Base-by-base conservation (phyloP, 306 rosid species). In the Sindora glabra region DNA sequence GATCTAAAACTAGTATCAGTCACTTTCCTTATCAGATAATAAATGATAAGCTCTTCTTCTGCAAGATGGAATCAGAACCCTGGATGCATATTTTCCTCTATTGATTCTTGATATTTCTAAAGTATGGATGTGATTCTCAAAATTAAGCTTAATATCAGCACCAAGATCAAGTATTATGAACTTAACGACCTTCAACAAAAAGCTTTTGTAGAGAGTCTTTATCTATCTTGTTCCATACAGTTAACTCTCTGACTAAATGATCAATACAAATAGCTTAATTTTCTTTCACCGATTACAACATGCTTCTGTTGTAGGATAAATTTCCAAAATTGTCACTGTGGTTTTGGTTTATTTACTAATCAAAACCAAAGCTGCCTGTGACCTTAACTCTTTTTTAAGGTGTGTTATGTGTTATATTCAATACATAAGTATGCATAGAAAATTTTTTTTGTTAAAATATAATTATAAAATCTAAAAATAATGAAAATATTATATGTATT, bases 1-100 rank as follows among this genome's bases (percentile, higher is more conserved):
- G 86, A 62, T 1, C 85, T 68, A 87, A 89, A 92, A 18, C 57
- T 34, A 54, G 49, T 14, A 73, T 92, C 99, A 40, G 95, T 81
- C 14, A 92, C 77, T 65, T 92, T 92, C 36, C 53, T 77, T 51
- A 62, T 56, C 12, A 92, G 85, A 64, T 92, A 92, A 64, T 46
- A 79, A 1, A 85, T 78, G n/a, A 92, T 83, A 53, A 92, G 95
- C 48, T 90, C 97, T 85, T 90, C 97, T 40, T 90, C 97, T 2
- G 97, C 87, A 2, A 96, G 97, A 33, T 90, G 99, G 55, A 92
- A 92, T 65, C 99, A 81, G 74, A 92, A 92, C 0, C 99, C 99
- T 2, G 95, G 95, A 55, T 96, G 96, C 14, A 89, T 85, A 76
- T 64, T 88, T 56, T 88, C 96, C 39, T 70, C 92, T 92, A 91